Conservation (phyloP, 2,329 filamentous ascomycete species). For the Fusarium fracticaudum region DNA sequence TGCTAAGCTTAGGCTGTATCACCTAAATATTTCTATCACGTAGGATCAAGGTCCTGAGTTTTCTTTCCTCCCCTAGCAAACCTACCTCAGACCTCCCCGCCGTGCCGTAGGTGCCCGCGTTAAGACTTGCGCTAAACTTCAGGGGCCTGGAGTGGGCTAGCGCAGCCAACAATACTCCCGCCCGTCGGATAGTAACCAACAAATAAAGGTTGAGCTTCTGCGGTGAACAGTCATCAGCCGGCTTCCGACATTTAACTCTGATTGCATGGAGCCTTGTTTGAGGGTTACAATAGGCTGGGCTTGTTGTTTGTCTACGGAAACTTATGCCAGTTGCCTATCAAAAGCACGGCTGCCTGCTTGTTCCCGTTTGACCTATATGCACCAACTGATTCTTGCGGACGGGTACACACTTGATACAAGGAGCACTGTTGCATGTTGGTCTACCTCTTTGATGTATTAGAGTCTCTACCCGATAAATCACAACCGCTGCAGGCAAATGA, state of each 20-base stretch:
- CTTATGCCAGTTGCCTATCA: background rate
- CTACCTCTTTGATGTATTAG: slow-evolving; percentile 20
- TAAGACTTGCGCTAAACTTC: slow-evolving; percentile 32
- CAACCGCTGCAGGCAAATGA: slow-evolving; percentile 5
- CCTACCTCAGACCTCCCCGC: slow-evolving; percentile 36
- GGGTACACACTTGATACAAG: background rate
- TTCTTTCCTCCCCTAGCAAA: too few species aligned
- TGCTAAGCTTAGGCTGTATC: too few species aligned
- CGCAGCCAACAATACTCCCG: slow-evolving; percentile 10
- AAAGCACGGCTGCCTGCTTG: background rate
- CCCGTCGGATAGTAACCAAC: slow-evolving; percentile 1
- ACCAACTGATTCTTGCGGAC: background rate
- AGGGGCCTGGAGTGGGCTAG: slow-evolving; percentile 27
- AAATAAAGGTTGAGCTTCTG: slow-evolving; percentile 3
- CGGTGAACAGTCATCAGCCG: slow-evolving; percentile 20
- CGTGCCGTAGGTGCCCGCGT: slow-evolving; percentile 3
- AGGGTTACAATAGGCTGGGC: background rate
- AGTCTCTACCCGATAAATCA: slow-evolving; percentile 13
- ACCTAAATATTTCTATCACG: too few species aligned
- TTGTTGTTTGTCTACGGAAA: background rate
- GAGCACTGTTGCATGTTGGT: slow-evolving; percentile 1
- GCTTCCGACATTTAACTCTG: slow-evolving; percentile 22
- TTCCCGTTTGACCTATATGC: background rate
- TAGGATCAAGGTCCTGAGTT: too few species aligned
- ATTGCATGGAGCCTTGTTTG: background rate